Percentiles rank a stretch among this genome's conserved stretches.
Conservation (phyloP, 441 rosid species). For the Adansonia madagascariensis region DNA sequence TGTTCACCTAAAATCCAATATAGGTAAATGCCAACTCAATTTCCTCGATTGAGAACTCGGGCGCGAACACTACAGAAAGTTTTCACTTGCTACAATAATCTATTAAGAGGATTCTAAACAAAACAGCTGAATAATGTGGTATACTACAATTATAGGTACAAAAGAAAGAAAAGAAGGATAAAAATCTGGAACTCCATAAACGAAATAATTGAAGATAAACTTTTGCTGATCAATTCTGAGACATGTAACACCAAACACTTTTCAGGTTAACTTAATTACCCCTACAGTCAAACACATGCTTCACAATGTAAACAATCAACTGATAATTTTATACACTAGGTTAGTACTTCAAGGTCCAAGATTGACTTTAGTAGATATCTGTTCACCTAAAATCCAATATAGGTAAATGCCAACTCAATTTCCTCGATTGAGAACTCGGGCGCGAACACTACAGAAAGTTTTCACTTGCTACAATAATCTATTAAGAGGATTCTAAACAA, state of each 20-base stretch:
- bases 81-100: neutral
- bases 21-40: constrained; percentile 9
- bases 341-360: neutral
- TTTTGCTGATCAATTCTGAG: constrained; percentile 15
- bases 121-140: constrained; percentile 46
- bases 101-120: neutral
- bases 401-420: constrained; percentile 10
- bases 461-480: neutral
- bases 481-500: constrained; percentile 1
- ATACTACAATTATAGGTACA: constrained; percentile 53
- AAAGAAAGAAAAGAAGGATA: neutral
- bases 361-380: neutral
- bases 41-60: neutral
- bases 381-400: constrained; percentile 1
- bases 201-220: constrained; percentile 6
- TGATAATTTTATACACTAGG: neutral
- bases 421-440: neutral
- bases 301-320: constrained; percentile 11
- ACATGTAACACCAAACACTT: constrained; percentile 16
- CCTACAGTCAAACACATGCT: neutral
- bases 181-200: constrained; percentile 24
- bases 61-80: neutral
- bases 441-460: neutral
- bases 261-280: constrained; percentile 17
- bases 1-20: neutral